Percentiles rank a stretch among this genome's conserved stretches.
Evolutionary conservation across 345 rosid genomes (phyloP).

Genomic region (Eucalyptus erythrocorys): DNA sequence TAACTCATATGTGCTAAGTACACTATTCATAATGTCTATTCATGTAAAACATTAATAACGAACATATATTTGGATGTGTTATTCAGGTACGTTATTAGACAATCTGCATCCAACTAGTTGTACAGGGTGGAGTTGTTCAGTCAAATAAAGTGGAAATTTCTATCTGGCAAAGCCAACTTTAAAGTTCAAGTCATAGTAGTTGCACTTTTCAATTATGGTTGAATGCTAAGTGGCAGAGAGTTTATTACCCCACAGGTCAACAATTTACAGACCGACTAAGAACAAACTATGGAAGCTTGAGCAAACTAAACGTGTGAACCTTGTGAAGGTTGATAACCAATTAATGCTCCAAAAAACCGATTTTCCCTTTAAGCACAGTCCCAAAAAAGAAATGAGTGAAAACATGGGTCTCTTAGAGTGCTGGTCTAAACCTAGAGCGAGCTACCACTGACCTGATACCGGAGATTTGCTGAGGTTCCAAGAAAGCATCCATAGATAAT

Average conservation of each 20-base stretch:
- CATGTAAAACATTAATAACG: background rate
- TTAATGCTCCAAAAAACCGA: background rate
- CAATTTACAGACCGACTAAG: background rate
- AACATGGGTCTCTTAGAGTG: background rate
- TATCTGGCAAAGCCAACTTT: background rate
- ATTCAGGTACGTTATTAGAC: background rate
- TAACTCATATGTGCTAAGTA: background rate
- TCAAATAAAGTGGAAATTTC: background rate
- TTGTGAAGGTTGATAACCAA: background rate
- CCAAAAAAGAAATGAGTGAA: background rate
- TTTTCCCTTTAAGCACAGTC: background rate
- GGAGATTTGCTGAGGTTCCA: constrained; percentile 84
- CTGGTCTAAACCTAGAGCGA: background rate
- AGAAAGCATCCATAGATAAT: constrained; percentile 61
- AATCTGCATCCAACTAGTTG: background rate
- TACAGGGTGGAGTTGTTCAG: background rate
- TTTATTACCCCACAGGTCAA: background rate
- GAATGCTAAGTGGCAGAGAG: background rate
- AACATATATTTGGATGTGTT: background rate
- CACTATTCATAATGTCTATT: background rate
- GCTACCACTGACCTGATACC: constrained; percentile 62
- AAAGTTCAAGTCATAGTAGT: background rate
- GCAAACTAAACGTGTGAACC: background rate
- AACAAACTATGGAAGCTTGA: background rate
- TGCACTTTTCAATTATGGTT: background rate